Base-by-base conservation (phyloP, 805 yeast species). In the Brettanomyces custersianus region DNA sequence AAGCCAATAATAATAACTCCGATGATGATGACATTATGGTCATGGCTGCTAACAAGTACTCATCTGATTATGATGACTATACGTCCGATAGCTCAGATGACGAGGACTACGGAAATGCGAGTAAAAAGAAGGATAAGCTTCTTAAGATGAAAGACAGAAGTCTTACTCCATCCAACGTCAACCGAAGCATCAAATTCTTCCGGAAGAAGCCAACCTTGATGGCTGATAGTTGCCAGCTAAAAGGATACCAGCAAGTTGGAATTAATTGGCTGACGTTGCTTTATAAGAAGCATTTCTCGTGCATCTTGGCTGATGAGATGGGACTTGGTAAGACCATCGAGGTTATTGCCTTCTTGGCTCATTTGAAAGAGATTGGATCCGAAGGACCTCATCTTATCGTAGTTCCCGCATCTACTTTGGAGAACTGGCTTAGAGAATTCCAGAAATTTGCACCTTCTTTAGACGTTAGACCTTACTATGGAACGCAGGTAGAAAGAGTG, bases 261-360 rank as follows among this genome's bases (percentile, higher is more conserved):
- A 62, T 92, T 35, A 92, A 92, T 55, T 92, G 99, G 99, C 65
- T 92, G 37, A 70, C 78, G 42, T 57, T 90, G 37, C 65, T 92
- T 21, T 92, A 90, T 55, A 75, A 74, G 40, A 76, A 81, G 51
- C 70, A 76, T 13, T 66, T 92, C 38, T 86, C 96, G 5, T 88
- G 98, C 61, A 92, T 92, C 38, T 65, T 92, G 33, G 99, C 98
- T 0, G 99, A 92, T 62, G 99, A 92, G 56, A 92, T 92, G 99
- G 99, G 95, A 4, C 66, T 92, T 33, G 99, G 99, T 40, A 92
- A 92, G 55, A 92, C 98, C 0, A 82, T 95, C 55, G 97, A 92
- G 60, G 95, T 92, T 22, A 90, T 92, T 59, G 72, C 96, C 6
- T 92, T 92, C 53, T 62, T 92, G 52, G 87, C 97, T 1, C 78